Evolutionary conservation across 192 early-diverging fungal genomes (phyloP), one percentile per base, ranked within the genome.

Genomic region (Rhizoclosmatium sp.): DNA sequence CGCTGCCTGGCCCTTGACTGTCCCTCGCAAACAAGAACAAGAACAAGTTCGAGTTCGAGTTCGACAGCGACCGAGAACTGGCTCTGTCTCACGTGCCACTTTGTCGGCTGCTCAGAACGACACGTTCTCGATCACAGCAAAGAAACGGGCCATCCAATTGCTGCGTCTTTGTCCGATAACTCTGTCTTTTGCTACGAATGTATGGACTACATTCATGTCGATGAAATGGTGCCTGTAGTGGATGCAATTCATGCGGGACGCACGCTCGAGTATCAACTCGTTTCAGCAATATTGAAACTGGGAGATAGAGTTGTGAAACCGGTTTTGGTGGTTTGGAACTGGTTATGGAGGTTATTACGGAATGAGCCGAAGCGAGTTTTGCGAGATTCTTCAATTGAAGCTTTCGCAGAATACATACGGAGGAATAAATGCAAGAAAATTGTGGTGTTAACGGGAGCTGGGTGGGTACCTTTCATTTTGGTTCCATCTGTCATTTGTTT

Each of bases 401-500:
- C 85, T 3, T 79, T 87, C 70, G 82, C 78, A 23, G 40, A 86
- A 0, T 86, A 85, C 23, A 31, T 87, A 7, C 80, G 84, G 47
- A 65, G 64, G 42, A 76, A 86, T 54, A 80, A 83, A 3, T 79
- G 75, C 78, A 66, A 72, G 45, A 82, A 82, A 7, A 92, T 98
- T 19, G 4, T 98, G 65, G 92, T 97, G 56, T 44, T 72, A 12
- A 59, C 71, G n/a, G 71, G 71, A 2, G 47, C 71, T 2, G 71
- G 71, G 71, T 56, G 10, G 19, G 54, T 56, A 14, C 54, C 19
- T 56, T n/a, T 56, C 19, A n/a, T n/a, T 14, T 56, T 56, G 10
- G 9, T 56, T 56, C 10, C 54, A 14, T 56, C 19, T n/a, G 54
- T 14, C 9, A 56, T n/a, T 9, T 14, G 9, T 56, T 14, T 14